A percentile compares a stretch with the other conserved stretches of the same genome.
These are phyloP conservation scores for Magnolia kwangsiensis DNA, from an alignment of 164 flowering plant species.

Conservation along the genomic window DNA sequence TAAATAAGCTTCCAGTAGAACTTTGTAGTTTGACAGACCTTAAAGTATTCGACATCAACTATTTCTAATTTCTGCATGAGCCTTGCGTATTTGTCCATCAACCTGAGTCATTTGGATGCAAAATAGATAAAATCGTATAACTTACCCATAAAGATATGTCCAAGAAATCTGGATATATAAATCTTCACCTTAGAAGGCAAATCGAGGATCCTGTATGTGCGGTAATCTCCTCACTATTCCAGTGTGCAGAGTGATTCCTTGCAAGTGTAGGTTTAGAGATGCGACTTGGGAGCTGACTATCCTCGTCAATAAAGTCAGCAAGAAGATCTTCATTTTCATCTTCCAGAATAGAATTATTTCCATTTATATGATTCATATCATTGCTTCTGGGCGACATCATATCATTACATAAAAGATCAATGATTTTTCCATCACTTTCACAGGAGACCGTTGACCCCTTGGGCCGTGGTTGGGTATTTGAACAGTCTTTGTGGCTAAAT, in stretches of 20 bases:
- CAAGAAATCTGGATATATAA: conserved; percentile 4
- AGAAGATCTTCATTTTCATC: conserved; percentile 98
- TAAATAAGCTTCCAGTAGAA: not conserved
- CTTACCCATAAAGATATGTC: not conserved
- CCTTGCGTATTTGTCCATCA: conserved; percentile 97
- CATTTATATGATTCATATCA: conserved; percentile 41
- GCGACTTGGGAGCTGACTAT: conserved; percentile 98
- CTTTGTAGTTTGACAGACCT: conserved; percentile 41
- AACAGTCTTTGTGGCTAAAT: conserved; percentile 38
- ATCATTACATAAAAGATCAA: conserved; percentile 23
- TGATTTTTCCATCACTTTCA: conserved; percentile 28
- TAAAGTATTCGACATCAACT: conserved; percentile 77
- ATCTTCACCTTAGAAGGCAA: conserved; percentile 73
- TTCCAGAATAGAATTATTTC: conserved; percentile 43
- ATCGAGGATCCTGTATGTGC: conserved; percentile 94
- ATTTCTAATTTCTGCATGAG: conserved; percentile 96
- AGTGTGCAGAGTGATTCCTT: conserved; percentile 42
- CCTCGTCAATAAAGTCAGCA: conserved; percentile 99
- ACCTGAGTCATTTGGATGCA: conserved; percentile 33
- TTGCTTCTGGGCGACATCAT: conserved; percentile 31
- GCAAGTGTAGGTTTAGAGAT: conserved; percentile 46
- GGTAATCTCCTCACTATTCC: conserved; percentile 49
- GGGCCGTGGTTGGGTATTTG: conserved; percentile 18
- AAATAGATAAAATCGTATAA: conserved; percentile 9
- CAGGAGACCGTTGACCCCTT: conserved; percentile 38